Evolutionary conservation across 2,329 filamentous ascomycete genomes (phyloP).

Genomic region (Juglanconis sp.): DNA sequence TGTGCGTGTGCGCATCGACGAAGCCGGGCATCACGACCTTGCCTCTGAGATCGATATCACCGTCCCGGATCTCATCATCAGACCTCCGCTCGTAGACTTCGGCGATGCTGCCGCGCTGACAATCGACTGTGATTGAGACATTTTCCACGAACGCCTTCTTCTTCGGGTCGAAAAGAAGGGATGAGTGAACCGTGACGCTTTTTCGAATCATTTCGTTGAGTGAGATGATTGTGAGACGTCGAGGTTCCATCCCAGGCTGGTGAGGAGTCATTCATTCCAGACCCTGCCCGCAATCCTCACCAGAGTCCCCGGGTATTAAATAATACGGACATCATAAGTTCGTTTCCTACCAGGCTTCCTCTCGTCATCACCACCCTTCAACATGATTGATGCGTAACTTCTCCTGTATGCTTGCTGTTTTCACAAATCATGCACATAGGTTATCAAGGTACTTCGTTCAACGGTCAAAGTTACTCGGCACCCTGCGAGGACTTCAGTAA

Average conservation of each 20-base stretch:
- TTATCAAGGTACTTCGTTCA: too few relatives aligned
- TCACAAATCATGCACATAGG: too few relatives aligned
- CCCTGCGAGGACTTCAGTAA: too few relatives aligned
- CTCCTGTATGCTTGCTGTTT: too few relatives aligned
- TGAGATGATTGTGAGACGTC: background rate
- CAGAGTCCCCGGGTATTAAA: too few relatives aligned
- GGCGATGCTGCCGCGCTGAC: constrained; percentile 37
- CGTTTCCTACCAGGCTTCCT: too few relatives aligned
- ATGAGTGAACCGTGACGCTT: constrained; percentile 39
- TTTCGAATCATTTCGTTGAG: constrained; percentile 15
- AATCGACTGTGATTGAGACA: constrained; percentile 40
- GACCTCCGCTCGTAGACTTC: constrained; percentile 28
- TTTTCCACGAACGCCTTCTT: constrained; percentile 37
- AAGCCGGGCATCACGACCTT: constrained; percentile 49
- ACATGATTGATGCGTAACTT: too few relatives aligned
- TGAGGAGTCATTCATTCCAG: background rate
- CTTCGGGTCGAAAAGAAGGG: constrained; percentile 44
- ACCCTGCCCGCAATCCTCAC: too few relatives aligned
- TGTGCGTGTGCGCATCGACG: constrained; percentile 54
- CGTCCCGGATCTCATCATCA: constrained; percentile 24
- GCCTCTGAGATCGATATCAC: constrained; percentile 52
- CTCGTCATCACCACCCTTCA: too few relatives aligned
- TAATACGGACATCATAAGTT: too few relatives aligned
- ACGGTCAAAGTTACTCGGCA: too few relatives aligned
- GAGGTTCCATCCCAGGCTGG: background rate